Conservation (phyloP, 305 asterid genomes). For the Rubia balearica region DNA sequence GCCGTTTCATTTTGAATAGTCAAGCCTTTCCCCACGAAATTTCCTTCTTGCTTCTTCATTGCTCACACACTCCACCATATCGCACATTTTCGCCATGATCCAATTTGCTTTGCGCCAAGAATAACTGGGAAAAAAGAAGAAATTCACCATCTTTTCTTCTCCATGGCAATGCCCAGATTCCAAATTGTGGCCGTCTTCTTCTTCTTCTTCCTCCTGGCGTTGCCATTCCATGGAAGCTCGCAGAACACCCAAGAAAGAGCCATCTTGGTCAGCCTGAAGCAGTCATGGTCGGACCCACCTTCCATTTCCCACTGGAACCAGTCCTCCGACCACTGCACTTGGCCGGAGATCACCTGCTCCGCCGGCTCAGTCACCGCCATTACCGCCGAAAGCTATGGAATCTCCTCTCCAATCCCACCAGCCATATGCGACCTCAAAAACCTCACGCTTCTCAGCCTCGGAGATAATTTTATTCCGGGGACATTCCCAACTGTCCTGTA, state of each 20-base stretch:
- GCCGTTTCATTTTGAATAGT: background rate
- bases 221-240: slow-evolving; percentile 38
- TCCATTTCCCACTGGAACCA: slow-evolving; percentile 52
- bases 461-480: slow-evolving; percentile 42
- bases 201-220: slow-evolving; percentile 23
- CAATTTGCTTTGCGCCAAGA: background rate
- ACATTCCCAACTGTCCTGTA: slow-evolving; percentile 52
- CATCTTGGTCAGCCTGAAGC: slow-evolving; percentile 50
- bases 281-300: slow-evolving; percentile 49
- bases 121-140: background rate
- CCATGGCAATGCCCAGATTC: background rate
- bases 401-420: slow-evolving; percentile 48
- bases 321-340: slow-evolving; percentile 54
- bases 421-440: slow-evolving; percentile 60
- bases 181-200: slow-evolving; percentile 5
- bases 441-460: slow-evolving; percentile 47
- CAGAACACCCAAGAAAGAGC: slow-evolving; percentile 38
- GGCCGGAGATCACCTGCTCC: slow-evolving; percentile 79
- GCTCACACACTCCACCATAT: background rate
- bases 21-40: background rate
- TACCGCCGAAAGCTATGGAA: slow-evolving; percentile 18
- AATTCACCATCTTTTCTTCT: background rate
- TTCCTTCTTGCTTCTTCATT: background rate
- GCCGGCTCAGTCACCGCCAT: slow-evolving; percentile 39
- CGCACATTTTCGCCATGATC: slow-evolving; percentile 1